Base-by-base conservation (phyloP, 768 basidiomycete genomes). In the Leccinum subtestaceum region DNA sequence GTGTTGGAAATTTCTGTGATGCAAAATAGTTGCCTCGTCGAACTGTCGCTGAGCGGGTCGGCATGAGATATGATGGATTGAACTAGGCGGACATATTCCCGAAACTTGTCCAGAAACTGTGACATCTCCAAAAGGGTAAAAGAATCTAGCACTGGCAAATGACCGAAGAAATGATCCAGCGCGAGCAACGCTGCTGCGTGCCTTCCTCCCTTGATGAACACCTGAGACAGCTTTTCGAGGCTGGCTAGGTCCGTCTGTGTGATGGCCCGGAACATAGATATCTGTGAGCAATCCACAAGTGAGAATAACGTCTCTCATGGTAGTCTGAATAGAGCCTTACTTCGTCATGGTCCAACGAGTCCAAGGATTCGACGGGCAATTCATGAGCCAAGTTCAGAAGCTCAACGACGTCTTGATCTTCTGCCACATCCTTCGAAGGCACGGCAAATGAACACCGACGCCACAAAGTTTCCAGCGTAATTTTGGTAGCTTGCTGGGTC, bases 381-480 rank as follows among this genome's bases (percentile, higher is more conserved):
- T 64, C 36, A 38, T 7, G 51, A 0, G 72, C 67, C 38, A 73
- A 65, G 0, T 60, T 65, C 23, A 78, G 53, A 9, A 80, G 63
- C 17, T 56, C 36, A 10, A 12, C 9, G 11, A 71, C 48, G 5
- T 51, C 27, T 29, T 32, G 48, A 23, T 63, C 46, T 4, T n/a
- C 40, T 8, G 48, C 38, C 19, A 62, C 46, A 11, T 52, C 53
- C 23, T 56, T 56, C 2, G 38, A 45, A 4, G 60, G 45, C 1
- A 71, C 60, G 2, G 76, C 78, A 48, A 84, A 81, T 0, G 82
- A 78, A n/a, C 78, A 64, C 11, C 69, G 66, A 7, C 63, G 64
- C 84, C 85, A 86, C 15, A 85, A 65, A 1, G 70, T 76, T 27
- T 77, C 74, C 15, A 81, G 64, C 13, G 82, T 67, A 40, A 75